Evolutionary conservation across 2,329 filamentous ascomycete species (phyloP).

Genomic region (Diplodia seriata): DNA sequence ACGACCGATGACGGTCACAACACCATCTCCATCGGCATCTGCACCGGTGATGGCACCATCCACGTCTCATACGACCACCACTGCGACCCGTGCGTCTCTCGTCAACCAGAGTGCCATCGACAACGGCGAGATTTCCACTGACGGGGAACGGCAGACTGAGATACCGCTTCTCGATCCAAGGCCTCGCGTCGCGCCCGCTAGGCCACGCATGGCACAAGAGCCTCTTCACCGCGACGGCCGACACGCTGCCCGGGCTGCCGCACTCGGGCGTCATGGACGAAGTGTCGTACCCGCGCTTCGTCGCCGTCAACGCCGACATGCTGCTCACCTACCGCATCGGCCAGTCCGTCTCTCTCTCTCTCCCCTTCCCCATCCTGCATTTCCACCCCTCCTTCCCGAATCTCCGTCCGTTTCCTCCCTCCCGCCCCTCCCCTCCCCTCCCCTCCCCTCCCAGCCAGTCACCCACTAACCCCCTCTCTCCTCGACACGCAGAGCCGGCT

Average conservation of each 20-base stretch:
- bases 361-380: conserved; percentile 49
- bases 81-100: conserved; percentile 15
- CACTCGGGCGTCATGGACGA: not conserved
- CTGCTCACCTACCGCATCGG: conserved; percentile 60
- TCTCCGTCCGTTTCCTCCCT: no score
- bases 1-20: conserved; percentile 61
- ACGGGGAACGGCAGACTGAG: not conserved
- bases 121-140: not conserved
- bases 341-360: conserved; percentile 49
- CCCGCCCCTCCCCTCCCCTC: not conserved
- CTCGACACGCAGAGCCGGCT: conserved; percentile 11
- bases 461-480: no score
- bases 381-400: no score
- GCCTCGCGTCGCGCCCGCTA: not conserved
- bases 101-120: not conserved
- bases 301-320: conserved; percentile 49
- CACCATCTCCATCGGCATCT: conserved; percentile 59
- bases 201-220: not conserved
- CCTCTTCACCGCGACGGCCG: not conserved
- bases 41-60: conserved; percentile 60
- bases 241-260: not conserved
- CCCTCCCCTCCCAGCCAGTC: not conserved
- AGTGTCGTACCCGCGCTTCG: conserved; percentile 60
- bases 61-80: conserved; percentile 62
- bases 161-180: conserved; percentile 12